These are phyloP conservation scores for Silene noctiflora DNA, from an alignment of 179 eudicot species.

Conservation along the genomic window DNA sequence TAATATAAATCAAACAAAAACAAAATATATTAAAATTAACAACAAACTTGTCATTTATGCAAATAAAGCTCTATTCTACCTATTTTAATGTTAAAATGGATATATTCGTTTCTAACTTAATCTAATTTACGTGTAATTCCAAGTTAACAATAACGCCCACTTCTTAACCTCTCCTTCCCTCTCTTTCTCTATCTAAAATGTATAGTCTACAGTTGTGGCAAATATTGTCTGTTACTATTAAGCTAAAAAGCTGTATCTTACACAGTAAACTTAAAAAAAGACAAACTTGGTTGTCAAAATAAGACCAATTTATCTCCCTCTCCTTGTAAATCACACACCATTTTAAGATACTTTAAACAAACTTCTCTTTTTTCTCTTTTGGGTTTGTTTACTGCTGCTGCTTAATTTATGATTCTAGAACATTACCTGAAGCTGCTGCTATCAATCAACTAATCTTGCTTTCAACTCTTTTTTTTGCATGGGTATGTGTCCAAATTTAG, in stretches of 20 bases:
- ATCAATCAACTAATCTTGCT: neutral
- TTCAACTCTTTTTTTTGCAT: neutral
- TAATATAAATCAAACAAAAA: too few relatives aligned
- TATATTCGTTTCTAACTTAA: too few relatives aligned
- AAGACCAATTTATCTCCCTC: neutral
- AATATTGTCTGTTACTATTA: neutral
- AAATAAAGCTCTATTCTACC: neutral
- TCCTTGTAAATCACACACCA: neutral
- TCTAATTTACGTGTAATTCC: too few relatives aligned
- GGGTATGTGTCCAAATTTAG: constrained; percentile 15
- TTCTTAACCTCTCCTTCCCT: neutral
- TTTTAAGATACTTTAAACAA: constrained; percentile 9
- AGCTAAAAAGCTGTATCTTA: neutral
- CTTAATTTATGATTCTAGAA: too few relatives aligned
- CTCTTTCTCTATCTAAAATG: neutral
- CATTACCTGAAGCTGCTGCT: neutral
- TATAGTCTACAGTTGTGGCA: neutral
- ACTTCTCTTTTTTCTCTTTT: constrained; percentile 2
- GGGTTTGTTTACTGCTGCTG: neutral
- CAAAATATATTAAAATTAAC: too few relatives aligned
- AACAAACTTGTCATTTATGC: too few relatives aligned
- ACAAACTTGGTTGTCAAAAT: constrained; percentile 14
- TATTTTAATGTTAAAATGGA: too few relatives aligned
- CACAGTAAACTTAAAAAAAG: neutral
- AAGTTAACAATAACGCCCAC: neutral